Evolutionary conservation across 371 early-diverging fungal species (phyloP), one percentile per base, ranked within the genome.

Genomic region (Mortierella sp.): DNA sequence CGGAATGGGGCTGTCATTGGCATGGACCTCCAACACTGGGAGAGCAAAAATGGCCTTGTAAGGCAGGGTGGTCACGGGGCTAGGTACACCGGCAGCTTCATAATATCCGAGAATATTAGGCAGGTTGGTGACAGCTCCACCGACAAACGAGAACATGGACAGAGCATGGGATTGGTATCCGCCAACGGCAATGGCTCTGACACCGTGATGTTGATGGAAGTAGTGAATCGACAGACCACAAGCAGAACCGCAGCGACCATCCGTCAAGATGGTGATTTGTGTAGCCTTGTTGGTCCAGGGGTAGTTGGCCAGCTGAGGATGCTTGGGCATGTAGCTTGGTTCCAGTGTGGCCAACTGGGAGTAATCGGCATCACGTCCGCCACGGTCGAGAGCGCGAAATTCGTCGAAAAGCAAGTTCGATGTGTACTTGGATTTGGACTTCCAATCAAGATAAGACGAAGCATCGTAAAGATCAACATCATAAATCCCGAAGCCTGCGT

Each of bases 211-310:
- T 4, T 52, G 25, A 16, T 53, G 37, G 41, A 72, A 62, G 27
- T 67, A 62, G 8, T 62, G 57, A 25, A 67, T 67, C 31, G 66
- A 62, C 73, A 72, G 66, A 27, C 64, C 57, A 54, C 74, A 74
- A 16, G 74, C 74, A 27, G 74, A 68, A 9, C 64, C 68, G n/a
- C 66, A 73, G 63, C 61, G 67, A 4, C 74, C 74, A 39, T 73
- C 63, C 45, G 74, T 67, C 31, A 73, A 31, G 31, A 73, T 73
- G 47, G 74, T 63, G 50, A 73, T 73, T 68, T 68, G 2, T 63
- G 44, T 22, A 0, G 64, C 43, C 21, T 60, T 54, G 22, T 57
- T 55, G 0, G 68, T 51, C 74, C 74, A 74, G 9, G 73, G 73
- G 50, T 40, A 63, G 1, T 9, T 28, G 7, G 22, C 24, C 29